Evolutionary conservation across 2,329 filamentous ascomycete genomes (phyloP), one percentile per base, ranked within the genome.

Genomic region (Xylariaceae sp.): DNA sequence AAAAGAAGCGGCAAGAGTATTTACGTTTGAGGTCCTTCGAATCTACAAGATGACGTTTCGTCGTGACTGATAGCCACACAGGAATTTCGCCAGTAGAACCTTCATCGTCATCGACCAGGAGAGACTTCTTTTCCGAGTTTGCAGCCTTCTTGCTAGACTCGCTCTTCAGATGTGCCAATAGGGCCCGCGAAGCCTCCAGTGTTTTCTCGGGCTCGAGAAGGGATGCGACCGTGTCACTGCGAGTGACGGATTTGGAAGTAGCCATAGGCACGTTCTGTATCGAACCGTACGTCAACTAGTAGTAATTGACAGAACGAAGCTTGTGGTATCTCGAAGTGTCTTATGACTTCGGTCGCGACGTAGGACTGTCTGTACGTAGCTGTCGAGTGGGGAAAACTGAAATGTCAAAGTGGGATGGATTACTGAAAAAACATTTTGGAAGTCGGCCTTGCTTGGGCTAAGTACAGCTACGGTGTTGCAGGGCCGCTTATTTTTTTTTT

Each of bases 41-140:
- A 75, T 95, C 89, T 69, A 75, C 70, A 48, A 87, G 82, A 73
- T 87, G 83, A 62, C 80, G 80, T 76, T 87, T 87, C 58, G 84
- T 87, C 45, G 82, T 85, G 60, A 87, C 70, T 29, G 77, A 84
- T 37, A 87, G 75, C 81, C 82, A 86, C 67, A 87, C 73, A 41
- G 83, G 83, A 3, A 74, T 77, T 55, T 83, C 78, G 45, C 72
- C 72, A 35, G 72, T 57, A 16, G 71, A 72, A 29, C 73, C 72
- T 29, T 74, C 74, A 33, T 78, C 77, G 33, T 75, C 75, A 15
- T 73, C 73, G 44, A 71, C 74, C 50, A 73, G 76, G 51, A 86
- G 75, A 9, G 86, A 75, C 60, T 81, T 81, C 66, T 81, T 81
- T 75, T 86, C 86, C 61, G 70, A 67, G 36, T 73, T 73, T 23